Evolutionary conservation across 106 monocot genomes (phyloP).

Genomic region (Dactylorhiza incarnata): DNA sequence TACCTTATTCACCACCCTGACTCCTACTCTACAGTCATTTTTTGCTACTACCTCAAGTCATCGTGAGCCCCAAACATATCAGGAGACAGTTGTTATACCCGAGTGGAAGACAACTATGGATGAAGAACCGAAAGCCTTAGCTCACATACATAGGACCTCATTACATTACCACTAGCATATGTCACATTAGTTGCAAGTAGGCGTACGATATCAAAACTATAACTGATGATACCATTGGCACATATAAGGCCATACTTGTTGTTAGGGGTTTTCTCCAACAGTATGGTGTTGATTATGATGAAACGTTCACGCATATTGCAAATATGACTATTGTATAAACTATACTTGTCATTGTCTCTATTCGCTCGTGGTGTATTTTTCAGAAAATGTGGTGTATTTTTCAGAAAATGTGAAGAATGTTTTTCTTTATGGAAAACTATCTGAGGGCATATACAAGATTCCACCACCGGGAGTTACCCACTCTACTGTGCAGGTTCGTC

Average conservation of each 20-base stretch:
- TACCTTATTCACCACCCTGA: too few relatives aligned
- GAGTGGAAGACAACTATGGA: too few relatives aligned
- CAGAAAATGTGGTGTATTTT: not conserved
- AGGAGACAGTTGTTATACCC: too few relatives aligned
- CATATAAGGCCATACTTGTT: not conserved
- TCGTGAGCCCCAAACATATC: too few relatives aligned
- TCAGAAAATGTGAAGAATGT: not conserved
- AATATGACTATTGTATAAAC: not conserved
- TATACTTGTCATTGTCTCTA: too few relatives aligned
- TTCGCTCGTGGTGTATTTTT: not conserved
- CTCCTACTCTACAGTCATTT: too few relatives aligned
- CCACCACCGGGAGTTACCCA: too few relatives aligned
- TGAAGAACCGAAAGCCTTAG: too few relatives aligned
- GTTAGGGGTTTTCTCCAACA: not conserved
- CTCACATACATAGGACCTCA: not conserved
- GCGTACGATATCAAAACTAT: not conserved
- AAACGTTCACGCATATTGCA: not conserved
- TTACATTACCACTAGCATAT: not conserved
- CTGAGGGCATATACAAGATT: too few relatives aligned
- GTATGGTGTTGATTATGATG: not conserved
- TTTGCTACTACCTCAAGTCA: too few relatives aligned
- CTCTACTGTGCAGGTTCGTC: too few relatives aligned
- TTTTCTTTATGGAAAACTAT: too few relatives aligned
- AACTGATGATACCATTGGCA: not conserved
- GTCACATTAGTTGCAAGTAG: not conserved